Base-by-base conservation (phyloP, 495 filamentous ascomycete genomes). In the Annulohypoxylon moriforme region DNA sequence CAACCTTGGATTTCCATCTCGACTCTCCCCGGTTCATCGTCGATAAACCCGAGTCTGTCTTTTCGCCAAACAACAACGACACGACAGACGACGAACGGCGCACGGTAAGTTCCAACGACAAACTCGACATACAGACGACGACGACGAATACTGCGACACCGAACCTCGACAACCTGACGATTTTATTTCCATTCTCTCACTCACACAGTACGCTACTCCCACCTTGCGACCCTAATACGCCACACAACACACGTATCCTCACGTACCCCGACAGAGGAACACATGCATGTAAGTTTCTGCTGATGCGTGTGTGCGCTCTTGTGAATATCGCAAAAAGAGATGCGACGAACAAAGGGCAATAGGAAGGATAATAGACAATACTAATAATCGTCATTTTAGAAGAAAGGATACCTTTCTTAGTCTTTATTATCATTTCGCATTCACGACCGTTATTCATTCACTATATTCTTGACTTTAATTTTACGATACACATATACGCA, bases 31-130 rank as follows among this genome's bases (percentile, higher is more conserved):
- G 36, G 34, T 60, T 58, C 29, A 66, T 46, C 66, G 61, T 62
- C 71, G 57, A 66, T 61, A 65, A 65, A 73, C 65, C 52, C 65
- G 61, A 73, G 65, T 69, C 65, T 60, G 60, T 55, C 64, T 40
- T 62, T 52, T 66, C 60, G 65, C 61, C 65, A 61, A 64, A 68
- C 64, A 67, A 52, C 63, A n/a, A 50, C 46, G 13, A 22, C 9
- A 61, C 49, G 25, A 66, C 47, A 22, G 22, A 61, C 47, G 25
- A 47, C 71, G 40, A 58, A 69, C 64, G 64, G 63, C 71, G 31
- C 61, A 69, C 64, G 64, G 63, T 75, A 68, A 72, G 70, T 74
- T 49, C 60, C 60, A 71, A 61, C 69, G 72, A 58, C 47, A 29
- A 73, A 61, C 61, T 67, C 71, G 61, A 73, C 11, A 61, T 33